Conservation (phyloP, 768 basidiomycete genomes). For the Leucogyrophana mollusca region DNA sequence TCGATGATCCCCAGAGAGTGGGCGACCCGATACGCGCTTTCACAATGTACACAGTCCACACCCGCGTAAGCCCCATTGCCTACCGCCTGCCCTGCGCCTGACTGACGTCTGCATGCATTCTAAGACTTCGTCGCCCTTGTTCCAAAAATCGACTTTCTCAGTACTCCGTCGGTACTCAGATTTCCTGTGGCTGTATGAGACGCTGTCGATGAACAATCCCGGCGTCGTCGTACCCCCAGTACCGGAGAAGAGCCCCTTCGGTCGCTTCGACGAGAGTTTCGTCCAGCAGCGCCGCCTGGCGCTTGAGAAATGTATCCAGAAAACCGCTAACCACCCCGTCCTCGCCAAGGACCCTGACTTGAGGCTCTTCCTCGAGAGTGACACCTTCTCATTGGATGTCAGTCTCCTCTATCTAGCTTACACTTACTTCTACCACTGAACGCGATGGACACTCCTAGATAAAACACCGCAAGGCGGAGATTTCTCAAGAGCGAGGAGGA, state of each 20-base stretch:
- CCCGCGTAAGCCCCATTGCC: constrained; percentile 53
- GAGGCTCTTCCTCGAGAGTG: constrained; percentile 89
- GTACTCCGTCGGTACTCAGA: constrained; percentile 97
- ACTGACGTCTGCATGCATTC: neutral
- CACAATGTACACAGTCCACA: constrained; percentile 96
- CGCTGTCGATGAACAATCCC: constrained; percentile 85
- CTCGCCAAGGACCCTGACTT: constrained; percentile 86
- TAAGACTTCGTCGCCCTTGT: constrained; percentile 87
- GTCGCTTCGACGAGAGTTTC: constrained; percentile 90
- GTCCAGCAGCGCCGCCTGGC: constrained; percentile 82
- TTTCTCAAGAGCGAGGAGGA: constrained; percentile 76
- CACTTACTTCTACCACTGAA: neutral
- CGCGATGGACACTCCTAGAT: constrained; percentile 48
- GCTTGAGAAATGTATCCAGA: constrained; percentile 88
- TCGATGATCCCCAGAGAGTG: constrained; percentile 96
- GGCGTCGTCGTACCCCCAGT: constrained; percentile 96
- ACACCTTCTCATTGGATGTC: constrained; percentile 88
- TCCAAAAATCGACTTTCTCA: constrained; percentile 81
- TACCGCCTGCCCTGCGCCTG: constrained; percentile 3
- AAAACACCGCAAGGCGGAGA: constrained; percentile 81
- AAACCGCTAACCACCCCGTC: constrained; percentile 91
- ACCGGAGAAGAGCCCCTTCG: constrained; percentile 93
- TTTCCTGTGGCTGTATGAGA: constrained; percentile 95
- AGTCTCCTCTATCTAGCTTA: constrained; percentile 34
- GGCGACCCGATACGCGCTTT: constrained; percentile 94